Conservation (phyloP, 148 eudicot species). For the Chenopodium album region DNA sequence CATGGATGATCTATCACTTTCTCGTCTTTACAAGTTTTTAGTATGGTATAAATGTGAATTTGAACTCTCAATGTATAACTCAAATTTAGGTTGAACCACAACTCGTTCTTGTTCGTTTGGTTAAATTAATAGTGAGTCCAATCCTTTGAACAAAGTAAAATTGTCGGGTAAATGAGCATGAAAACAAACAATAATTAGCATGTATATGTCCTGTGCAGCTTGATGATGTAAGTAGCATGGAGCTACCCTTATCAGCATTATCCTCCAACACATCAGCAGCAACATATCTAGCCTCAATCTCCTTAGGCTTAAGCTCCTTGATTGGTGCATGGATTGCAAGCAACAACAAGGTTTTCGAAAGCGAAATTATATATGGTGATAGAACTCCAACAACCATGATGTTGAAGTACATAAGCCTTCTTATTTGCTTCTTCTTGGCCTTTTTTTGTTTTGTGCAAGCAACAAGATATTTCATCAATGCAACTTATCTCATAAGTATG, state of each 20-base stretch:
- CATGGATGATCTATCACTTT: too few relatives aligned
- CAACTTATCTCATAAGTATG: constrained; percentile 56
- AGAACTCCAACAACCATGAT: constrained; percentile 59
- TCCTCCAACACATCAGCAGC: constrained; percentile 46
- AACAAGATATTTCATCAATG: constrained; percentile 64
- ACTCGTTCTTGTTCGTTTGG: neutral
- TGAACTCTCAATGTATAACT: neutral
- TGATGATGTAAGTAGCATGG: constrained; percentile 26
- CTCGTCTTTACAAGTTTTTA: too few relatives aligned
- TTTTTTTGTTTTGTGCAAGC: constrained; percentile 75
- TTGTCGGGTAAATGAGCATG: neutral
- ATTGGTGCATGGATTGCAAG: constrained; percentile 67
- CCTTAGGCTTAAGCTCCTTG: constrained; percentile 53
- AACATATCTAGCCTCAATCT: constrained; percentile 49
- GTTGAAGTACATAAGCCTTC: constrained; percentile 61
- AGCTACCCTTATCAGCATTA: constrained; percentile 38
- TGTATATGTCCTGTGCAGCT: constrained; percentile 20
- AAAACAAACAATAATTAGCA: neutral
- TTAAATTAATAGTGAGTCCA: too few relatives aligned
- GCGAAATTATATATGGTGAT: constrained; percentile 61
- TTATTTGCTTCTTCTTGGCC: constrained; percentile 62
- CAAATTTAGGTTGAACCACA: too few relatives aligned
- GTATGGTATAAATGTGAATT: too few relatives aligned
- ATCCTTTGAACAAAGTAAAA: neutral
- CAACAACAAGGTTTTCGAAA: constrained; percentile 46